Percentiles rank a stretch among this genome's conserved stretches.
Conservation (phyloP, 2,329 filamentous ascomycete genomes). For the Epichloe brachyelytri region DNA sequence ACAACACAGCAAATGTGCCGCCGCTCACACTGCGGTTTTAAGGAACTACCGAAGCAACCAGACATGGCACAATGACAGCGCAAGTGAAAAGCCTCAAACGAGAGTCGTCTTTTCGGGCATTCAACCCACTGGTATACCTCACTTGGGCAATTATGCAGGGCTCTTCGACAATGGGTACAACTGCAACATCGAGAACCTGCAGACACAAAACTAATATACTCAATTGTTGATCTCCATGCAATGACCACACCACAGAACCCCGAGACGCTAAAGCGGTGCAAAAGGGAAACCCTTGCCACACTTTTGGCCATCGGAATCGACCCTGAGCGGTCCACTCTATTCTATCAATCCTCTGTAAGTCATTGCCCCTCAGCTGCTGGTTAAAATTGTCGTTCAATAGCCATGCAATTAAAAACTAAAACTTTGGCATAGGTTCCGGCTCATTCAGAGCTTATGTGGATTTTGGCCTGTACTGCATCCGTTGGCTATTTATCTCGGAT, state of each 20-base stretch:
- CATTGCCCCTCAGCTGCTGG: neutral
- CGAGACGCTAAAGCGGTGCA: slow-evolving; percentile 46
- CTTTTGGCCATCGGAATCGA: slow-evolving; percentile 75
- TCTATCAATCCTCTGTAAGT: slow-evolving; percentile 66
- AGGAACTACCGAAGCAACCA: neutral
- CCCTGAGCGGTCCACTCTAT: slow-evolving; percentile 63
- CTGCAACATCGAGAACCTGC: slow-evolving; percentile 52
- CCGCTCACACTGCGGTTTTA: neutral
- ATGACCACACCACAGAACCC: slow-evolving; percentile 67
- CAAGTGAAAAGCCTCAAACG: slow-evolving; percentile 2
- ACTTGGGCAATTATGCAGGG: slow-evolving; percentile 90
- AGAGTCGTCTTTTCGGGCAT: slow-evolving; percentile 83
- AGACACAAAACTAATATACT: slow-evolving; percentile 58
- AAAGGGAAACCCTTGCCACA: slow-evolving; percentile 64
- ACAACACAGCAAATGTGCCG: neutral
- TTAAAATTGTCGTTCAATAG: neutral
- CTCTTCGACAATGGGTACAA: slow-evolving; percentile 72
- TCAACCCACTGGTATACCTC: slow-evolving; percentile 87
- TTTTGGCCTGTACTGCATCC: slow-evolving; percentile 79
- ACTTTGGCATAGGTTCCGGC: slow-evolving; percentile 45
- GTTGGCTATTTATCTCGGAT: slow-evolving; percentile 94
- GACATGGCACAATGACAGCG: neutral
- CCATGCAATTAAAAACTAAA: neutral
- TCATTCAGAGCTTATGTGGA: slow-evolving; percentile 93
- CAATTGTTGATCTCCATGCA: slow-evolving; percentile 86